Conservation (phyloP, 805 yeast genomes). For the Blastobotrys muscicola region DNA sequence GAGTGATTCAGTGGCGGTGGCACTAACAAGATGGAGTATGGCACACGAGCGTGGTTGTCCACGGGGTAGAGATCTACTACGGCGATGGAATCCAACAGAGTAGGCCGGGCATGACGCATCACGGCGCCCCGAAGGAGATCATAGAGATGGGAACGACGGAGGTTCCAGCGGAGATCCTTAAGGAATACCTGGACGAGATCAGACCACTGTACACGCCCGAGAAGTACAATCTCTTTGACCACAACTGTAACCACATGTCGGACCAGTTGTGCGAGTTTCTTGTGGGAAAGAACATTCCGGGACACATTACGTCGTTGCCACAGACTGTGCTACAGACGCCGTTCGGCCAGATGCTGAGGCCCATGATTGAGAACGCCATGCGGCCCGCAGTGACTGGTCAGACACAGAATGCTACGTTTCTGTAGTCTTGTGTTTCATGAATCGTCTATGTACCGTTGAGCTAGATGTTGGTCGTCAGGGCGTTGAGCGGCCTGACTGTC, state of each 20-base stretch:
- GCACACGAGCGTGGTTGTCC: conserved; percentile 48
- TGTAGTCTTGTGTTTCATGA: neutral
- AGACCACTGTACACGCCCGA: conserved; percentile 37
- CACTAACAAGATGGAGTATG: conserved; percentile 48
- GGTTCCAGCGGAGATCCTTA: conserved; percentile 42
- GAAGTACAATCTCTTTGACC: conserved; percentile 47
- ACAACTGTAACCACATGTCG: conserved; percentile 63
- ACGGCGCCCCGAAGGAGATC: conserved; percentile 47
- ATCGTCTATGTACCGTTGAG: too few relatives aligned
- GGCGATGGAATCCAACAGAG: conserved; percentile 47
- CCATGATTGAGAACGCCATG: conserved; percentile 25
- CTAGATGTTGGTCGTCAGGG: neutral
- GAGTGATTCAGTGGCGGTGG: neutral
- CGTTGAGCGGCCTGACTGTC: neutral
- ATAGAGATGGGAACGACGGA: conserved; percentile 45
- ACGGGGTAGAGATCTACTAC: conserved; percentile 47
- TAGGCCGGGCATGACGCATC: conserved; percentile 46
- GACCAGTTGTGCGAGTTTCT: conserved; percentile 48
- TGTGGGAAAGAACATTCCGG: conserved; percentile 47
- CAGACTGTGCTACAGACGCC: conserved; percentile 41
- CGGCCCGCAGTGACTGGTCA: conserved; percentile 13
- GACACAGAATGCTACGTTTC: conserved; percentile 2
- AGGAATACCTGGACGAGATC: conserved; percentile 45
- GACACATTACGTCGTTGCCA: conserved; percentile 43
- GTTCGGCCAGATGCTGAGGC: conserved; percentile 40